Evolutionary conservation across 2,329 filamentous ascomycete genomes (phyloP).

Genomic region (Sclerotinia nivalis): DNA sequence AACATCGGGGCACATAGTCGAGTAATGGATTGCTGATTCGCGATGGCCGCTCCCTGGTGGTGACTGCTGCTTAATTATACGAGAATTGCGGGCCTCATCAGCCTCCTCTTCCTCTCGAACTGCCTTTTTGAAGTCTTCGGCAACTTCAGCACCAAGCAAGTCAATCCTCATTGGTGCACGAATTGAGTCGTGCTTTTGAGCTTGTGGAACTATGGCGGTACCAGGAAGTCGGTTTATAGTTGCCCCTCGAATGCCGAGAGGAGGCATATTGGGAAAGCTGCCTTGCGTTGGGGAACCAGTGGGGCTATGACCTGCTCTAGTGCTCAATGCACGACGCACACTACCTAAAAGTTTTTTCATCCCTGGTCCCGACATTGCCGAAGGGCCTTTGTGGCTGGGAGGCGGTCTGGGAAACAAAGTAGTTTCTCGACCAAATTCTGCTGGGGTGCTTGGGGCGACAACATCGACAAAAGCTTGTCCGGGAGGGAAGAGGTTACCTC

Average conservation of each 20-base stretch:
- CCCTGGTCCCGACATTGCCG: constrained; percentile 67
- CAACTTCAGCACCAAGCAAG: constrained; percentile 73
- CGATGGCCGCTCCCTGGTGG: constrained; percentile 25
- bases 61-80: constrained; percentile 34
- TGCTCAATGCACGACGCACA: constrained; percentile 79
- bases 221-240: constrained; percentile 61
- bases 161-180: constrained; percentile 71
- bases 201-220: constrained; percentile 61
- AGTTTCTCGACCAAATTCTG: constrained; percentile 52
- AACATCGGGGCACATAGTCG: constrained; percentile 34
- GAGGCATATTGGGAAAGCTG: constrained; percentile 40
- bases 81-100: constrained; percentile 37
- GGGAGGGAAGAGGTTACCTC: constrained; percentile 82
- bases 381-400: constrained; percentile 50
- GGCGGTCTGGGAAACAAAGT: constrained; percentile 49
- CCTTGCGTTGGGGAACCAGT: constrained; percentile 42
- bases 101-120: constrained; percentile 63
- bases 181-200: constrained; percentile 47
- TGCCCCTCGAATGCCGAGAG: constrained; percentile 44
- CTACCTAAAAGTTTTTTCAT: constrained; percentile 86
- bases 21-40: constrained; percentile 32
- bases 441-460: constrained; percentile 52
- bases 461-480: constrained; percentile 77
- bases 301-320: constrained; percentile 37
- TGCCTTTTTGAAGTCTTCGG: constrained; percentile 76